Conservation (phyloP, 805 yeast genomes). For the Torulaspora maleeae region DNA sequence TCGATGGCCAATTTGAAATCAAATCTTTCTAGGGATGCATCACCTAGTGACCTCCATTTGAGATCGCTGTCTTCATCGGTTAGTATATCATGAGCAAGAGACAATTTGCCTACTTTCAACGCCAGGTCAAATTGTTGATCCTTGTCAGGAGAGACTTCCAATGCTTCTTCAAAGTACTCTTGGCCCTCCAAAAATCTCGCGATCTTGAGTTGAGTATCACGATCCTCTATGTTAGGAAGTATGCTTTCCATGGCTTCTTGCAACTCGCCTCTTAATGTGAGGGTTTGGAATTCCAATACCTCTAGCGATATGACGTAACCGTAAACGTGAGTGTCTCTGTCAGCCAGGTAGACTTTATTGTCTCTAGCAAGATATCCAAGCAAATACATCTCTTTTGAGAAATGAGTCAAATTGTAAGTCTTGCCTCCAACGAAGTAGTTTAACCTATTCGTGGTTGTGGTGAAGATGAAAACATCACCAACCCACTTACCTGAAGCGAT, state of each 20-base stretch:
- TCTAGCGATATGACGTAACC: constrained; percentile 78
- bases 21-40: constrained; percentile 73
- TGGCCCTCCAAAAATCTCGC: constrained; percentile 92
- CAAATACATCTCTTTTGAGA: constrained; percentile 79
- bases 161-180: constrained; percentile 80
- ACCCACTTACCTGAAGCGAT: constrained; percentile 91
- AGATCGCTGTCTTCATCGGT: constrained; percentile 49
- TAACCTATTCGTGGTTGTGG: constrained; percentile 80
- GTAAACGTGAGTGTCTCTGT: constrained; percentile 78
- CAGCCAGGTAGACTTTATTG: constrained; percentile 83
- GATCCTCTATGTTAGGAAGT: constrained; percentile 53
- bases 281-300: constrained; percentile 92
- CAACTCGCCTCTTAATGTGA: constrained; percentile 89
- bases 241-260: constrained; percentile 66
- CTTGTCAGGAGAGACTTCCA: constrained; percentile 73
- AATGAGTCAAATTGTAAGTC: constrained; percentile 86
- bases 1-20: constrained; percentile 74
- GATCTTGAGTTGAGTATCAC: constrained; percentile 66
- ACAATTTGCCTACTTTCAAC: constrained; percentile 64
- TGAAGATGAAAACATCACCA: constrained; percentile 93
- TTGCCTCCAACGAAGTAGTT: constrained; percentile 95
- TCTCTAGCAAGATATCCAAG: constrained; percentile 89
- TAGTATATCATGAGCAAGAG: constrained; percentile 67
- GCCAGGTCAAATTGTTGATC: constrained; percentile 94
- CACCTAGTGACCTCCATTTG: constrained; percentile 92